Evolutionary conservation across 208 protist genomes (phyloP).

Genomic region (Balamuthia mandrillaris): DNA sequence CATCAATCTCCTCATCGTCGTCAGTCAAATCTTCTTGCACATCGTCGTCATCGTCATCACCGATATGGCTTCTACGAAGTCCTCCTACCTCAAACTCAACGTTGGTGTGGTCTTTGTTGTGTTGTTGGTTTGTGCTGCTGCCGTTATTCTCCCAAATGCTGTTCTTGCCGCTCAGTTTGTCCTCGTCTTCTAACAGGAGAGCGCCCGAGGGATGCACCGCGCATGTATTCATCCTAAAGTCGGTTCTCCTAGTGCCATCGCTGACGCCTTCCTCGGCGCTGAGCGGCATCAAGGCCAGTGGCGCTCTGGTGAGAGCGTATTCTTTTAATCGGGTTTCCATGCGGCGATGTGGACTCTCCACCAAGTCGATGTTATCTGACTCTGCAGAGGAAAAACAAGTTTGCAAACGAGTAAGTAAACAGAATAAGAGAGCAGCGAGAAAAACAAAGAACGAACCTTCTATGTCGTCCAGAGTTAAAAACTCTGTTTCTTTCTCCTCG

Average conservation of each 20-base stretch:
- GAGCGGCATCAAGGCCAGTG: conserved; percentile 2
- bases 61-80: not conserved
- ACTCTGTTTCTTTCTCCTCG: conserved; percentile 51
- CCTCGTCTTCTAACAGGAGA: conserved; percentile 29
- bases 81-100: not conserved
- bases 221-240: conserved; percentile 40
- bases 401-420: not conserved
- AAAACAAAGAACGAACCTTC: not conserved
- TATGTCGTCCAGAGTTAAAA: conserved; percentile 61
- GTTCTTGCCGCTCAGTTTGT: not conserved
- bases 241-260: conserved; percentile 22
- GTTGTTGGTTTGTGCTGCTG: not conserved
- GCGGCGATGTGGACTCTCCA: not conserved
- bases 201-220: conserved; percentile 33
- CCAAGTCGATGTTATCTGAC: conserved; percentile 43
- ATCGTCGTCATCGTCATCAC: not conserved
- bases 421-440: not conserved
- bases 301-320: not conserved
- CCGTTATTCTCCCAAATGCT: not conserved
- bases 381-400: too few species aligned
- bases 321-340: not conserved
- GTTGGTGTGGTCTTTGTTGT: not conserved
- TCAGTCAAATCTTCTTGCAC: conserved; percentile 24
- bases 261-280: not conserved
- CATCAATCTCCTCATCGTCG: conserved; percentile 38